Base-by-base conservation (phyloP, 2,329 filamentous ascomycete genomes). In the Aspergillus ustus region DNA sequence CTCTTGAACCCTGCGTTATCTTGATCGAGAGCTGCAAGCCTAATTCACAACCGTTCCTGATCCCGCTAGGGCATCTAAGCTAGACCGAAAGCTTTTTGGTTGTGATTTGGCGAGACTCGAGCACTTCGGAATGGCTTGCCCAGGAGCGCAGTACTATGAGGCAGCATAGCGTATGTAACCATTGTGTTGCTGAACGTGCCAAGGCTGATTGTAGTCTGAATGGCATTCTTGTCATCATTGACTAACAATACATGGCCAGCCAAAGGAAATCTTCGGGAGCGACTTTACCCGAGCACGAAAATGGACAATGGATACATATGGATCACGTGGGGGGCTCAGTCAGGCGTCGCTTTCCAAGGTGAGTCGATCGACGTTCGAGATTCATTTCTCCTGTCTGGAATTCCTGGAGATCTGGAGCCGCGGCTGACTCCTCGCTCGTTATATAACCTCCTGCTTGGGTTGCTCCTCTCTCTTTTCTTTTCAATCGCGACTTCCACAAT, bases 281-380 rank as follows among this genome's bases (percentile, higher is more conserved):
- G 66, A 66, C 43, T 68, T 68, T 67, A 64, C 65, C 66, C 66
- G 66, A 67, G 19, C 15, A 60, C 65, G 66, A 67, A 67, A 66
- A 67, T 59, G 61, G 34, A 44, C 25, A 40, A 40, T 40, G 34
- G 34, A 40, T 54, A 25, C 25, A 5, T 25, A 57, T 51, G 52
- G 58, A 62, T 68, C 66, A 68, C 66, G 65, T 68, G 66, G 58
- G 52, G 52, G 49, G 56, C 44, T 29, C 55, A 37, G 61, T 50
- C 59, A 53, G 49, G 55, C 46, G 44, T 37, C n/a, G 37, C 25
- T 46, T 43, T 28, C n/a, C 50, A 40, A 28, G 28, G 28, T 22
- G 44, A 19, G 20, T 46, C 44, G n/a, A 52, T 40, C 13, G 15
- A 40, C 15, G 31, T 19, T 51, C 19, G n/a, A 53, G 44, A 29